Evolutionary conservation across 192 early-diverging fungal species (phyloP).

Genomic region (Rhizophlyctis rosea): DNA sequence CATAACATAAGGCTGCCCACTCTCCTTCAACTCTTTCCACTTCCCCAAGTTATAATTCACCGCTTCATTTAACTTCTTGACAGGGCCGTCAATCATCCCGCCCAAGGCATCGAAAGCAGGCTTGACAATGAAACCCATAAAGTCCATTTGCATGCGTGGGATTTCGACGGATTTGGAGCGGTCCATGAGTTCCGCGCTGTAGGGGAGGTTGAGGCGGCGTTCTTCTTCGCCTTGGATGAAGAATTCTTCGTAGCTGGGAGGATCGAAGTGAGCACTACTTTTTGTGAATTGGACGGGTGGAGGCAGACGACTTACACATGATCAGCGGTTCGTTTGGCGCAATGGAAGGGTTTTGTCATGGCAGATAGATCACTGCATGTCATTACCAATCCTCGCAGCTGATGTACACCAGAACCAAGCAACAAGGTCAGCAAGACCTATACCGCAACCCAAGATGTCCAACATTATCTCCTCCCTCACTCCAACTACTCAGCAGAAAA

Average conservation of each 20-base stretch:
- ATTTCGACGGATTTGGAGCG: conserved; percentile 37
- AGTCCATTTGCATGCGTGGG: conserved; percentile 42
- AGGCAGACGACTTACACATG: too few relatives aligned
- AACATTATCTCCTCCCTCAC: too few relatives aligned
- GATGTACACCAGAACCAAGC: too few relatives aligned
- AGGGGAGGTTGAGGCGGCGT: conserved; percentile 38
- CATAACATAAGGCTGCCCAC: conserved; percentile 18
- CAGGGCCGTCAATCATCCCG: conserved; percentile 2
- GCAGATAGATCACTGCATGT: too few relatives aligned
- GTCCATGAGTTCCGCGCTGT: conserved; percentile 39
- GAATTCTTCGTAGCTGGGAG: conserved; percentile 37
- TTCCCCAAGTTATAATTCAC: conserved; percentile 27
- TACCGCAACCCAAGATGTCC: too few relatives aligned
- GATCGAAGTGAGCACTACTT: too few relatives aligned
- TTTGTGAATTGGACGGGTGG: too few relatives aligned
- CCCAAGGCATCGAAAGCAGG: conserved; percentile 36
- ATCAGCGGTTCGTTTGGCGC: too few relatives aligned
- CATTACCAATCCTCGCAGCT: too few relatives aligned
- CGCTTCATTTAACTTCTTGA: conserved; percentile 10
- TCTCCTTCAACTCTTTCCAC: conserved; percentile 28
- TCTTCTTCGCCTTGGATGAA: conserved; percentile 50
- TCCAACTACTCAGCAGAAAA: not conserved
- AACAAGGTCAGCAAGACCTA: too few relatives aligned
- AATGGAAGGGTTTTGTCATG: too few relatives aligned
- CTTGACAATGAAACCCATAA: conserved; percentile 35